phyloP scores from a whole-genome alignment of 1,284 basidiomycete genomes.

The Ceratobasidium sp. region DNA sequence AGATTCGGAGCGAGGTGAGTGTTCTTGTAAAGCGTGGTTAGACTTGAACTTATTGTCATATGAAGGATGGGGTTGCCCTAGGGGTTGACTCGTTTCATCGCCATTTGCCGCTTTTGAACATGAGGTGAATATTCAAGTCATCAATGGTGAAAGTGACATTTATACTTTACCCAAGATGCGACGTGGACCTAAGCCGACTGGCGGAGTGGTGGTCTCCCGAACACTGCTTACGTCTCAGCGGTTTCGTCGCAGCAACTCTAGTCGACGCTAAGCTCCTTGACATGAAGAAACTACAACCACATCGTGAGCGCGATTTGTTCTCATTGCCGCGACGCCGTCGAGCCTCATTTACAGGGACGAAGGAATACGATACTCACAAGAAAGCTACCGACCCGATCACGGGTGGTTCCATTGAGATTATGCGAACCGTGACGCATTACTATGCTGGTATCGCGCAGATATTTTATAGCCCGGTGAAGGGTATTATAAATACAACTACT shows the following conservation, averaged over 20 bases:
- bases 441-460: slow-evolving; percentile 61
- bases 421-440: slow-evolving; percentile 64
- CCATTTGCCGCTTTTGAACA: slow-evolving; percentile 70
- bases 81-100: slow-evolving; percentile 69
- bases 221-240: slow-evolving; percentile 64
- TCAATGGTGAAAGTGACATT: background rate
- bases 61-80: slow-evolving; percentile 61
- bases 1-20: slow-evolving; percentile 64
- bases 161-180: slow-evolving; percentile 58
- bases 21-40: background rate
- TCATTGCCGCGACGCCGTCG: background rate
- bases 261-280: slow-evolving; percentile 61
- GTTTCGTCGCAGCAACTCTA: slow-evolving; percentile 64
- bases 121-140: slow-evolving; percentile 57
- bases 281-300: slow-evolving; percentile 60
- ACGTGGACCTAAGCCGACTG: slow-evolving; percentile 62
- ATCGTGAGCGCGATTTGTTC: slow-evolving; percentile 57
- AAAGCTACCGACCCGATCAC: slow-evolving; percentile 60
- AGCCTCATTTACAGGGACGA: slow-evolving; percentile 57
- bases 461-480: slow-evolving; percentile 59
- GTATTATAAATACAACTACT: slow-evolving; percentile 61
- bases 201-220: slow-evolving; percentile 71
- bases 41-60: background rate
- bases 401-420: slow-evolving; percentile 62
- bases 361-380: slow-evolving; percentile 63